Evolutionary conservation across 176 grass and related monocot species (phyloP).

Genomic region (Coix lacrymajobi): DNA sequence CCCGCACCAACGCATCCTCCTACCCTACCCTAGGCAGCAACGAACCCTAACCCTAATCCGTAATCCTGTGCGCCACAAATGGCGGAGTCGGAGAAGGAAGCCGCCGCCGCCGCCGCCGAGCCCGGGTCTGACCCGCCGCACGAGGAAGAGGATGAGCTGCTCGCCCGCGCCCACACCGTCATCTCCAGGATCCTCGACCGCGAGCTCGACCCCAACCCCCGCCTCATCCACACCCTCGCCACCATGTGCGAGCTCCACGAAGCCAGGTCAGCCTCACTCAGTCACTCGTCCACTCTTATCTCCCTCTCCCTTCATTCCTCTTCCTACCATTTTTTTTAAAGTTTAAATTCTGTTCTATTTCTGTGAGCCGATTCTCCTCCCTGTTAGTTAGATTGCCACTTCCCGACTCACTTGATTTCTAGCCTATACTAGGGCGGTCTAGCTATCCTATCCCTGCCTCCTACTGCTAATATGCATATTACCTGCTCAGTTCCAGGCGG

Average conservation of each 20-base stretch:
- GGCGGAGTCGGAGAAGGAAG: neutral
- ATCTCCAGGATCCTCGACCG: slow-evolving; percentile 52
- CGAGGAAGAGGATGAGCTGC: slow-evolving; percentile 44
- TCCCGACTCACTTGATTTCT: neutral
- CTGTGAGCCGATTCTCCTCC: neutral
- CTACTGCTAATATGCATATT: neutral
- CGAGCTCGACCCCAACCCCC: slow-evolving; percentile 69
- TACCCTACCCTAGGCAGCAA: neutral
- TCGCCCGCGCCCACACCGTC: slow-evolving; percentile 53
- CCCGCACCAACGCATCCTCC: neutral
- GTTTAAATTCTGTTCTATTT: neutral
- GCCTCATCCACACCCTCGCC: slow-evolving; percentile 80
- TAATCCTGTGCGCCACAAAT: neutral
- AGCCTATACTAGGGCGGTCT: neutral
- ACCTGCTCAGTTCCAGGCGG: neutral
- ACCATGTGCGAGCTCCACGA: slow-evolving; percentile 82
- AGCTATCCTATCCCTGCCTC: neutral
- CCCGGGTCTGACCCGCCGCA: neutral
- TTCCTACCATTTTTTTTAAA: neutral
- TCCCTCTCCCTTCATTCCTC: too few species aligned
- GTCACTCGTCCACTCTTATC: neutral
- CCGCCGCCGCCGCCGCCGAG: neutral
- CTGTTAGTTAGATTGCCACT: neutral
- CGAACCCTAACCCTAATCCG: slow-evolving; percentile 35
- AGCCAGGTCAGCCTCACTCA: slow-evolving; percentile 38